Evolutionary conservation across 2,329 filamentous ascomycete species (phyloP).

Genomic region (Leptographium galeiforme): DNA sequence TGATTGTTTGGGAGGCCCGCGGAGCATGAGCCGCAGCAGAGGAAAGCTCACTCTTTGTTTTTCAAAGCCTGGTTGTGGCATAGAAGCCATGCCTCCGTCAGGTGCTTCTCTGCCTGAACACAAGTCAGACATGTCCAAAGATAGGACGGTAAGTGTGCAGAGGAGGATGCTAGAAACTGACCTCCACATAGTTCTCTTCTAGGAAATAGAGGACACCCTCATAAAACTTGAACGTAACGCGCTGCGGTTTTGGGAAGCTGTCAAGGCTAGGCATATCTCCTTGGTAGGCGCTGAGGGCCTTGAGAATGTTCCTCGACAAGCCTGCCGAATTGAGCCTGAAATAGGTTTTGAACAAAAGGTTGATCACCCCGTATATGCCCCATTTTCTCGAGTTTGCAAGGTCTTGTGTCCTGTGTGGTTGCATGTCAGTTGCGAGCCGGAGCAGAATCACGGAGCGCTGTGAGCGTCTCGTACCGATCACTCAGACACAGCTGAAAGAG

Average conservation of each 20-base stretch:
- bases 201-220: slow-evolving; percentile 86
- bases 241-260: slow-evolving; percentile 75
- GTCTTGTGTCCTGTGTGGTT: slow-evolving; percentile 44
- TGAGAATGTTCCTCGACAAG: slow-evolving; percentile 82
- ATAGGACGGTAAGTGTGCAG: too few relatives aligned
- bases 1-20: too few relatives aligned
- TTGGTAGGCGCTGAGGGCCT: slow-evolving; percentile 62
- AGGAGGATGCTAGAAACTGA: slow-evolving; percentile 19
- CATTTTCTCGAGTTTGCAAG: slow-evolving; percentile 90
- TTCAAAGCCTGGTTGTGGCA: slow-evolving; percentile 60
- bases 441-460: neutral
- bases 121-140: neutral
- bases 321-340: slow-evolving; percentile 87
- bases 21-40: neutral
- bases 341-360: slow-evolving; percentile 94
- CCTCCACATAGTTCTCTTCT: slow-evolving; percentile 80
- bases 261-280: slow-evolving; percentile 71
- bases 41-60: slow-evolving; percentile 60
- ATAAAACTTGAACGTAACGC: slow-evolving; percentile 94
- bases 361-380: slow-evolving; percentile 92
- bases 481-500: slow-evolving; percentile 85
- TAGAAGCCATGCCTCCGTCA: slow-evolving; percentile 68
- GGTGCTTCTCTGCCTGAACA: slow-evolving; percentile 58
- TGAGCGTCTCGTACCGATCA: slow-evolving; percentile 56
- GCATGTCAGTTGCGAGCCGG: slow-evolving; percentile 10